Base-by-base conservation (phyloP, 495 filamentous ascomycete species). In the Penicillium riverlandense region DNA sequence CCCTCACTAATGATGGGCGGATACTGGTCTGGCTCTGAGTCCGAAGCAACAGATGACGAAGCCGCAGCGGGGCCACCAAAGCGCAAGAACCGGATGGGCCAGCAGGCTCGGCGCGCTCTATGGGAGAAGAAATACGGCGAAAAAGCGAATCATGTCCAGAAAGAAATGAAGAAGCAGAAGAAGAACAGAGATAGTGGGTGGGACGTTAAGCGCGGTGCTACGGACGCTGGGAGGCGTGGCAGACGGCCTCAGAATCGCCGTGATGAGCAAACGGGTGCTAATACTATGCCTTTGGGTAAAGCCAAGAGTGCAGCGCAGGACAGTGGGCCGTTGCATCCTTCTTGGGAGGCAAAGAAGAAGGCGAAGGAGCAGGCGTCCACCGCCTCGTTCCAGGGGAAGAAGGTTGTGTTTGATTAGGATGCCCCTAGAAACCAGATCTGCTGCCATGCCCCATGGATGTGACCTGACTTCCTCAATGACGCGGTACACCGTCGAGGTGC, bases 91-190 rank as follows among this genome's bases (percentile, higher is more conserved):
- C 75, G 92, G 27, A 80, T 85, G 56, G 92, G 92, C 9, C 92
- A 98, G 61, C 82, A 84, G 43, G 91, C 87, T 7, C 80, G 92
- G 10, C 84, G 87, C 32, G 78, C 81, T 8, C 74, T 96, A 39
- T 90, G 84, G 84, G 91, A 96, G 71, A 91, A 95, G 71, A 96
- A 95, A 59, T 96, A 74, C 55, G 88, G 88, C 2, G 62, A 71
- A 2, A 71, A 75, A 30, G 89, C 89, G 11, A 88, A 88, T 33
- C 89, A 95, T 58, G 49, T 91, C 1, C 71, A 76, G 43, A 42
- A 63, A 10, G 48, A 66, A 39, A 33, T 57, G 35, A 41, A 52
- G 32, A 50, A 63, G 33, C 52, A 57, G 36, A 62, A 55, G 34
- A 42, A 43, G 11, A 54, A 48, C 36, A 54, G 70, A 39, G 71